phyloP scores from a whole-genome alignment of 2,329 filamentous ascomycete genomes.

The Nemania abortiva region DNA sequence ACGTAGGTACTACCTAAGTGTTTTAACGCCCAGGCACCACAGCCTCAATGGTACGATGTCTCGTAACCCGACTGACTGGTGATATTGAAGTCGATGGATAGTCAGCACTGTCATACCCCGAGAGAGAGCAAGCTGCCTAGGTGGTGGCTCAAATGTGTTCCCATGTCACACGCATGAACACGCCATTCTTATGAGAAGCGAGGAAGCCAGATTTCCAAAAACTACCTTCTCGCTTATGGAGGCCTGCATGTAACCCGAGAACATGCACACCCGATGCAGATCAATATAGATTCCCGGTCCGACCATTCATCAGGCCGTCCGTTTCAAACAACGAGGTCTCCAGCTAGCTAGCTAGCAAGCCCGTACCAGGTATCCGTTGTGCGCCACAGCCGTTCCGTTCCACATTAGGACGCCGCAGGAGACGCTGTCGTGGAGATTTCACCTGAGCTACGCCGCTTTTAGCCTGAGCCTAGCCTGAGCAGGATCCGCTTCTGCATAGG shows the following conservation, averaged over 20 bases:
- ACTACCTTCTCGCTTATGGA: conserved; percentile 12
- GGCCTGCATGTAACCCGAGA: conserved; percentile 1
- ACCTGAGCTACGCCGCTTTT: not conserved
- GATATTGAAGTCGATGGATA: no score
- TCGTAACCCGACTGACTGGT: no score
- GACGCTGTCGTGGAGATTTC: conserved; percentile 11
- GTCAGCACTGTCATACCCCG: no score
- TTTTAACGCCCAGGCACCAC: not conserved
- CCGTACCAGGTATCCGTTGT: conserved; percentile 4
- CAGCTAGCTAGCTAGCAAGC: conserved; percentile 1
- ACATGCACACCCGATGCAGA: conserved; percentile 6
- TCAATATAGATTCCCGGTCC: conserved; percentile 1
- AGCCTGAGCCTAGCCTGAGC: no score
- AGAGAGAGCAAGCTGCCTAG: not conserved
- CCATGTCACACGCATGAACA: conserved; percentile 21
- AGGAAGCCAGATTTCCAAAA: not conserved
- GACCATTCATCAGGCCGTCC: conserved; percentile 4
- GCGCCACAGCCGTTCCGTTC: conserved; percentile 29
- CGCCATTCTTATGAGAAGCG: not conserved
- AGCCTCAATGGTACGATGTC: no score
- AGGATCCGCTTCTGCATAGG: not conserved
- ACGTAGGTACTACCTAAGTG: not conserved
- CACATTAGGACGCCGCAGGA: conserved; percentile 9
- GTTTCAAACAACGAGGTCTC: conserved; percentile 18
- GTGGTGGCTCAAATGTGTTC: conserved; percentile 8